Conservation (phyloP, 164 flowering plant species). For the Vitis riparia region DNA sequence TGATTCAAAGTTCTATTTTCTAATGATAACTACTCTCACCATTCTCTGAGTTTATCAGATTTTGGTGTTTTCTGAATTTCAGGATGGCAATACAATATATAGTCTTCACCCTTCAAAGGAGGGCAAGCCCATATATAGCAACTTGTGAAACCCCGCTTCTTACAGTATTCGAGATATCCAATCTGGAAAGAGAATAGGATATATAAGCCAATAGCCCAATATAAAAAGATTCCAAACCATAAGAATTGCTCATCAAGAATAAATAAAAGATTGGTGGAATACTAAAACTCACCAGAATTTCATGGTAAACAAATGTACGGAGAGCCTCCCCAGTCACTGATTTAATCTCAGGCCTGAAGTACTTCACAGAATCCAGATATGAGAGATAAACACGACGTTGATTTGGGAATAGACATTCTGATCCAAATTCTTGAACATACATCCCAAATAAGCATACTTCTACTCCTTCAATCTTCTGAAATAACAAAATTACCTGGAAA, state of each 20-base stretch:
- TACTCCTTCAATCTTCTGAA: slow-evolving; percentile 99
- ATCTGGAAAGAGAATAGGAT: slow-evolving; percentile 50
- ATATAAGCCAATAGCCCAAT: neutral
- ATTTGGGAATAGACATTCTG: slow-evolving; percentile 86
- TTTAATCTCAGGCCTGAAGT: slow-evolving; percentile 92
- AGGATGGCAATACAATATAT: slow-evolving; percentile 96
- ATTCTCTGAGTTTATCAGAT: slow-evolving; percentile 94
- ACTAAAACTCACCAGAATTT: slow-evolving; percentile 67
- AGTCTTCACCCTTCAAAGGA: slow-evolving; percentile 98
- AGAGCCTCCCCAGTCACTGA: slow-evolving; percentile 92
- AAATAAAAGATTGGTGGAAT: neutral
- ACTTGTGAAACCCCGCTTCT: slow-evolving; percentile 89
- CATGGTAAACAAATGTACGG: slow-evolving; percentile 97
- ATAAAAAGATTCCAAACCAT: neutral
- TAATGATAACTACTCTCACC: slow-evolving; percentile 51
- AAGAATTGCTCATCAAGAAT: neutral
- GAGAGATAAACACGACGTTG: slow-evolving; percentile 97
- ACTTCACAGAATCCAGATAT: slow-evolving; percentile 96
- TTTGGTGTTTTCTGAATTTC: slow-evolving; percentile 99
- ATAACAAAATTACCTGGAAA: slow-evolving; percentile 79
- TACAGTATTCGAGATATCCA: slow-evolving; percentile 97
- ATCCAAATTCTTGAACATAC: slow-evolving; percentile 99
- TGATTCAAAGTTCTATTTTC: neutral
- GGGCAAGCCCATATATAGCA: slow-evolving; percentile 99
- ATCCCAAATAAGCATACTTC: slow-evolving; percentile 98